These are phyloP conservation scores for Plasmodium vivax DNA, from an alignment of 169 alveolate species.

Conservation along the genomic window DNA sequence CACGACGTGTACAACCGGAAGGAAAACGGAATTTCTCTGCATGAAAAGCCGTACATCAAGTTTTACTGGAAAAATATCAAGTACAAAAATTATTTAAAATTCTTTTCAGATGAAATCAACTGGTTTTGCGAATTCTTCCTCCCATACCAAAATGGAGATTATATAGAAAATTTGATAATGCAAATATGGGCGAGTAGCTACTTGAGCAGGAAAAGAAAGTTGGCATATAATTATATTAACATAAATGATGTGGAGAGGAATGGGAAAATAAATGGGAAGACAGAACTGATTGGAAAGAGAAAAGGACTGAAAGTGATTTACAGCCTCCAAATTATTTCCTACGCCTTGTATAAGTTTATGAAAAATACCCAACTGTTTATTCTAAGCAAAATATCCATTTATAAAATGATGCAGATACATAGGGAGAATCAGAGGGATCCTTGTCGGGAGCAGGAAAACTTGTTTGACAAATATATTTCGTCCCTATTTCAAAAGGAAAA, in stretches of 20 bases:
- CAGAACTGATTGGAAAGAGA: constrained; percentile 48
- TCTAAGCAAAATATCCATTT: constrained; percentile 45
- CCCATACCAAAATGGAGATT: constrained; percentile 44
- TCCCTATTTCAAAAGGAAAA: constrained; percentile 13
- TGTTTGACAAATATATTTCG: constrained; percentile 26
- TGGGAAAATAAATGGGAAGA: constrained; percentile 40
- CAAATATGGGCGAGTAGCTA: constrained; percentile 62
- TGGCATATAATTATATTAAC: constrained; percentile 51
- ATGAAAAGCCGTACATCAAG: constrained; percentile 51
- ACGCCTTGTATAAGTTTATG: constrained; percentile 38
- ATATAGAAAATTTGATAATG: constrained; percentile 27
- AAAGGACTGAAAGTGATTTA: constrained; percentile 58
- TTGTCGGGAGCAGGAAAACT: not conserved
- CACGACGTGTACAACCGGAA: constrained; percentile 37
- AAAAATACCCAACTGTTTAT: constrained; percentile 18
- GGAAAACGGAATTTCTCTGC: not conserved
- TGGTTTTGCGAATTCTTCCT: constrained; percentile 56
- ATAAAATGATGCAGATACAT: constrained; percentile 63
- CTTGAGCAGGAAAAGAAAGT: constrained; percentile 25
- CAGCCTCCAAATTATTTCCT: constrained; percentile 21
- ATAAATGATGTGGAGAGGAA: constrained; percentile 50
- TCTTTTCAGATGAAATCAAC: constrained; percentile 9
- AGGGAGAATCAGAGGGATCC: not conserved
- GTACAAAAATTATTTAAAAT: constrained; percentile 53
- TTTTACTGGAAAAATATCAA: constrained; percentile 44